Conservation (phyloP, 169 alveolate genomes). For the Pseudocohnilembus persalinus region DNA sequence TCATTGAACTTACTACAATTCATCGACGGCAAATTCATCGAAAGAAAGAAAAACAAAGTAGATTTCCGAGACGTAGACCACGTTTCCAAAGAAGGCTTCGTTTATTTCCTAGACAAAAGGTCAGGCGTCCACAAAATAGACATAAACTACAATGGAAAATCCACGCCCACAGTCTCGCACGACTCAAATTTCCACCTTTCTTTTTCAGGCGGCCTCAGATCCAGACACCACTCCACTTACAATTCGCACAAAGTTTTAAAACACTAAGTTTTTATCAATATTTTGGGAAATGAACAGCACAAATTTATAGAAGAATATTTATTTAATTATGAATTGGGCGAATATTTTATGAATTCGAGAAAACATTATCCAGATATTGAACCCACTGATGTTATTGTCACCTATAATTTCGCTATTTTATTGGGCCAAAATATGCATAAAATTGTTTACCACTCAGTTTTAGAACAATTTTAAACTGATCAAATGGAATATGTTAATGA, state of each 20-base stretch:
- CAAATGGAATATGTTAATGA: background rate
- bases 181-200: background rate
- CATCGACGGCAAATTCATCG: no score
- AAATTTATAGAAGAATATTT: background rate
- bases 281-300: background rate
- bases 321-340: background rate
- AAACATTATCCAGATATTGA: background rate
- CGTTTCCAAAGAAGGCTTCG: background rate
- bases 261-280: background rate
- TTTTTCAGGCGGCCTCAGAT: background rate
- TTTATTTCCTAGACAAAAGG: background rate
- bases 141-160: no score
- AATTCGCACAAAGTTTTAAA: no score
- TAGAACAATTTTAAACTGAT: constrained; percentile 1
- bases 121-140: background rate
- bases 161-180: background rate
- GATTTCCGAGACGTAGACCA: background rate
- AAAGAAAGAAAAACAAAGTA: background rate
- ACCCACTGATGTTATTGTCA: constrained; percentile 14
- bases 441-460: constrained; percentile 31
- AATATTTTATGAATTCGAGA: background rate
- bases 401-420: constrained; percentile 28
- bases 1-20: no score
- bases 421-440: constrained; percentile 36
- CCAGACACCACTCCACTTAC: background rate